Conservation (phyloP, 768 basidiomycete species). For the Suillus lakei region DNA sequence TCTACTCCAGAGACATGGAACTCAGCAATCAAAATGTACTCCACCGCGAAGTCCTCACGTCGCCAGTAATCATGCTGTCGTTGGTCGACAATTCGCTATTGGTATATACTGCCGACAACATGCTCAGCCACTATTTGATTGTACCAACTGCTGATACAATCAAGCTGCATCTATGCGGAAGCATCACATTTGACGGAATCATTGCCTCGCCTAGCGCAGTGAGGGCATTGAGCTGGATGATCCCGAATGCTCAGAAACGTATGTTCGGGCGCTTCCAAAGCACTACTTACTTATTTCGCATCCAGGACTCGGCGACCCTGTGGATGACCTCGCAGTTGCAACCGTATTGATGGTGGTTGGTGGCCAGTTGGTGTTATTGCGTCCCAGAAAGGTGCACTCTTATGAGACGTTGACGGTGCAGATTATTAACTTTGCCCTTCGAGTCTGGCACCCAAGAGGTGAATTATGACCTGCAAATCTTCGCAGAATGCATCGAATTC, state of each 20-base stretch:
- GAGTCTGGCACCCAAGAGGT: constrained; percentile 88
- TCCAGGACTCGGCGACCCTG: constrained; percentile 91
- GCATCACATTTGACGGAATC: constrained; percentile 92
- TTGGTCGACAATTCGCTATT: constrained; percentile 94
- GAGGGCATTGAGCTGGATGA: constrained; percentile 95
- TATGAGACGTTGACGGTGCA: neutral
- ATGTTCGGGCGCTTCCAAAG: constrained; percentile 32
- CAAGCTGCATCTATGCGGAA: constrained; percentile 89
- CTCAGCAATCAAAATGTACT: constrained; percentile 83
- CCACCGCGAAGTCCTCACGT: constrained; percentile 75
- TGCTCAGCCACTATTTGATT: constrained; percentile 89
- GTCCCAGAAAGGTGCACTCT: constrained; percentile 76
- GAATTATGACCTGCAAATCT: constrained; percentile 96
- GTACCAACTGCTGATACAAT: constrained; percentile 83
- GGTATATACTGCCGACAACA: constrained; percentile 95
- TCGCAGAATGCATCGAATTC: constrained; percentile 96
- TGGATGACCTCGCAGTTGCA: constrained; percentile 89
- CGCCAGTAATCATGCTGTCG: constrained; percentile 85
- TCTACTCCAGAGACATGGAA: constrained; percentile 93
- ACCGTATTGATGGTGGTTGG: constrained; percentile 97
- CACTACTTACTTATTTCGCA: constrained; percentile 16
- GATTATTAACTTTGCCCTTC: constrained; percentile 9
- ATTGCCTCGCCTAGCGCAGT: constrained; percentile 85
- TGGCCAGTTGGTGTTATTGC: constrained; percentile 85
- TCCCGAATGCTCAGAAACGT: constrained; percentile 93